Base-by-base conservation (phyloP, 1,284 basidiomycete genomes). In the Heliocybe sulcata region DNA sequence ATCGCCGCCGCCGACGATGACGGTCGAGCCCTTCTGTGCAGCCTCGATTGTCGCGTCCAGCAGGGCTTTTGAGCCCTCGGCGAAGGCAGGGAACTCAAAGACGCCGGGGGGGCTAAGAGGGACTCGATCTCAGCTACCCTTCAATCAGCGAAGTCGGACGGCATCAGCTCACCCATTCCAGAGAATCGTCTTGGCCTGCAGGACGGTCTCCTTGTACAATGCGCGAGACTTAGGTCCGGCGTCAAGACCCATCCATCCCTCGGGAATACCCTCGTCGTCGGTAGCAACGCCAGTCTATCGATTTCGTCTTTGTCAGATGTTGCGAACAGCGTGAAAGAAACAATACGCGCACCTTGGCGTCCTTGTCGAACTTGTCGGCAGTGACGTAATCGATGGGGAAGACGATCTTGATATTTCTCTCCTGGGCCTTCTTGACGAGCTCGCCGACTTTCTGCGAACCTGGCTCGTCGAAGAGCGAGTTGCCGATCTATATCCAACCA, bases 331-430 rank as follows among this genome's bases (percentile, higher is more conserved):
- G 27, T 35, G 50, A 2, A 51, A 48, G 22, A 22, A 23, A 27
- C 27, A 2, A 22, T 6, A 23, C 6, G 16, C 79, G 56, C 57
- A 90, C 90, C 69, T 82, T 78, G 51, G 96, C 94, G 61, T 97
- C 82, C 76, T 96, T 95, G 76, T 85, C 87, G 65, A 98, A 99
- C 72, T 96, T 94, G 73, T 98, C 92, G 42, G 87, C 97, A 22
- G 88, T 97, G 66, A 98, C 75, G 73, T 89, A 98, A 76, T 99
- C 96, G 58, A 94, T 81, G 33, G 96, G 97, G 80, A 98, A 94
- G 60, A 98, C 90, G 58, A 99, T 73, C 73, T 98, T 89, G 77
- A 99, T 92, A 66, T 89, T 87, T 77, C 96, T 94, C 71, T 82
- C 79, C 77, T 94, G 91, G 52, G 96, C 96, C 79, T 98, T 98